Conservation (phyloP, 2,329 filamentous ascomycete species). For the Blastomyces emzantsi region DNA sequence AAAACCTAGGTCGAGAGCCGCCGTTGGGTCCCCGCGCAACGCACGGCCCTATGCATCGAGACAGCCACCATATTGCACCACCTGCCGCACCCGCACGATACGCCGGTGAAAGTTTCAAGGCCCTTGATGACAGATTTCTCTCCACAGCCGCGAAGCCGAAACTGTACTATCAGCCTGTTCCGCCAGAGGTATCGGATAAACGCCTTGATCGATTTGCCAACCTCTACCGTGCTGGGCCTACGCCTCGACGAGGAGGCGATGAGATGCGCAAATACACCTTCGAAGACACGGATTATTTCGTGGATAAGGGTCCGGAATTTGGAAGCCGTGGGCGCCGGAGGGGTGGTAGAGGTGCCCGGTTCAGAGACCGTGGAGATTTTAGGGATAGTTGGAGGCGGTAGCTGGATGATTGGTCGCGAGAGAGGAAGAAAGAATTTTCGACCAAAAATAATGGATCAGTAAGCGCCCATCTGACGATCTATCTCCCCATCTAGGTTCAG, state of each 20-base stretch:
- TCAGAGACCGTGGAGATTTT: constrained; percentile 3
- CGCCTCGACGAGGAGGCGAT: constrained; percentile 35
- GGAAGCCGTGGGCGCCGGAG: constrained; percentile 29
- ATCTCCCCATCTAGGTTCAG: neutral
- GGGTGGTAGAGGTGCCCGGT: constrained; percentile 22
- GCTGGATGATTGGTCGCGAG: neutral
- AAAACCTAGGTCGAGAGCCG: constrained; percentile 21
- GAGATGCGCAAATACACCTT: constrained; percentile 65
- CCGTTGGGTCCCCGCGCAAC: constrained; percentile 24
- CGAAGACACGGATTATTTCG: constrained; percentile 55
- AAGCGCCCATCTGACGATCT: neutral
- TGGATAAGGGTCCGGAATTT: constrained; percentile 64
- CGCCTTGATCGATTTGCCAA: constrained; percentile 54
- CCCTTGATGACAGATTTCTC: constrained; percentile 52
- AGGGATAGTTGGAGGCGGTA: constrained; percentile 17
- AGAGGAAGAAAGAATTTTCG: neutral
- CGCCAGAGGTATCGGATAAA: constrained; percentile 53
- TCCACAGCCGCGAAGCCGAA: constrained; percentile 55
- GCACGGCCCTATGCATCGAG: constrained; percentile 19
- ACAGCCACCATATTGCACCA: constrained; percentile 16
- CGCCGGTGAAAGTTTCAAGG: constrained; percentile 41
- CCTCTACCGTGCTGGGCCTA: constrained; percentile 32
- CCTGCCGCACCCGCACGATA: constrained; percentile 8
- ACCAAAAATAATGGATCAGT: neutral
- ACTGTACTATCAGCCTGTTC: constrained; percentile 58